Evolutionary conservation across 371 early-diverging fungal species (phyloP), one percentile per base, ranked within the genome.

Genomic region (Apophysomyces ossiformis): DNA sequence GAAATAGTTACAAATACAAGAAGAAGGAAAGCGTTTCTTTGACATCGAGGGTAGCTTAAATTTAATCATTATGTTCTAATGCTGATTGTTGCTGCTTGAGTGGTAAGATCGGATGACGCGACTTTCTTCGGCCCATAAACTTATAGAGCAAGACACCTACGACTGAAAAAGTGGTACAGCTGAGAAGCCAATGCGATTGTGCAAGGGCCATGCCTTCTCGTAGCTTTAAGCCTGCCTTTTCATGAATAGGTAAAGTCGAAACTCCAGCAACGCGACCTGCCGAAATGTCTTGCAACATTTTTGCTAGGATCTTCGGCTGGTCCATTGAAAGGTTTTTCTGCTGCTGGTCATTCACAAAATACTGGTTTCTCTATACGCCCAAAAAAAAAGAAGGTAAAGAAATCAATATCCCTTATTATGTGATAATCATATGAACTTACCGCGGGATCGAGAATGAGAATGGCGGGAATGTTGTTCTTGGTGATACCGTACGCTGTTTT

Each of bases 161-260:
- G 16, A 47, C 57, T 58, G 62, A 45, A 57, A 79, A 71, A 6
- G 61, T 57, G 4, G 62, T 39, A 9, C 71, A 45, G 9, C 73
- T 74, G 5, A 79, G 32, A 1, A 74, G 54, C 76, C 74, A 76
- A 67, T 81, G 78, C 8, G 50, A 50, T 12, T 54, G 57, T 1
- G 69, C 37, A 32, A 74, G 39, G 11, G 39, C 39, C 15, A 65
- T 57, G 32, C 69, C 64, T 13, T 59, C 41, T 15, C 61, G 69
- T 37, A 72, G 11, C n/a, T 57, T 61, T 16, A 60, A 63, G 9
- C 64, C 66, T 7, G 67, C 43, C 18, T 65, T 63, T 57, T 60
- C 59, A 44, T 61, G 73, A 7, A 66, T 46, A 7, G 73, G 62
- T 35, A 69, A 32, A 8, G 64, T 63, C 7, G 73, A 72, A 7